Evolutionary conservation across 2,329 filamentous ascomycete genomes (phyloP), one percentile per base, ranked within the genome.

Genomic region (Aspergillus sclerotialis): DNA sequence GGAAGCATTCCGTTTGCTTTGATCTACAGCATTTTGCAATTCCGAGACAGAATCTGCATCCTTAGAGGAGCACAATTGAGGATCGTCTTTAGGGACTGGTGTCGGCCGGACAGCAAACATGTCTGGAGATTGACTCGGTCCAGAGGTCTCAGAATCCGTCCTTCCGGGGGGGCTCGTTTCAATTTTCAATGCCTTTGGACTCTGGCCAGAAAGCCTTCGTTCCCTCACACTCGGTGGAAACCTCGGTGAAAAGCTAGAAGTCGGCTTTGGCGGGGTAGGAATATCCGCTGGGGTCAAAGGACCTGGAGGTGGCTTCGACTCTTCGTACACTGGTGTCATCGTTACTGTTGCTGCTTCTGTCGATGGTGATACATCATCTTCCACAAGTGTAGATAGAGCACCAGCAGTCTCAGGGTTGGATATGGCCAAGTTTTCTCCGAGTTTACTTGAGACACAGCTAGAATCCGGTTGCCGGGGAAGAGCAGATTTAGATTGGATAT

Each of bases 121-220:
- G 14, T 48, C 49, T 14, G 55, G 43, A n/a, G 48, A 48, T 28
- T 52, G 50, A 11, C 52, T 52, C 23, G 52, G 49, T 14, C 38
- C 49, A 19, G 53, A 49, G 24, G 43, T 33, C 33, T 46, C 45
- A 31, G 46, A 41, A 32, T 48, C 38, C 26, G 50, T 21, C 25
- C 46, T 41, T 33, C 51, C 55, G 46, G 49, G 55, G 44, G 60
- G 32, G 56, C 63, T 65, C 8, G 88, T 95, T 59, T 95, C 86
- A 36, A 96, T 95, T 63, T 88, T 94, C 32, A 96, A 68, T 51
- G 89, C 84, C 56, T 84, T 89, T 10, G 76, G 67, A 49, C 85
- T 86, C 48, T 86, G 81, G 6, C 83, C 84, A 3, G 89, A 94
- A 19, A 94, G 65, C 42, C 89, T 76, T 40, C 89, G 76, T 48